A percentile compares a stretch with the other conserved stretches of the same genome.
Conservation (phyloP, 2,329 filamentous ascomycete genomes). For the Trichoderma sp. region DNA sequence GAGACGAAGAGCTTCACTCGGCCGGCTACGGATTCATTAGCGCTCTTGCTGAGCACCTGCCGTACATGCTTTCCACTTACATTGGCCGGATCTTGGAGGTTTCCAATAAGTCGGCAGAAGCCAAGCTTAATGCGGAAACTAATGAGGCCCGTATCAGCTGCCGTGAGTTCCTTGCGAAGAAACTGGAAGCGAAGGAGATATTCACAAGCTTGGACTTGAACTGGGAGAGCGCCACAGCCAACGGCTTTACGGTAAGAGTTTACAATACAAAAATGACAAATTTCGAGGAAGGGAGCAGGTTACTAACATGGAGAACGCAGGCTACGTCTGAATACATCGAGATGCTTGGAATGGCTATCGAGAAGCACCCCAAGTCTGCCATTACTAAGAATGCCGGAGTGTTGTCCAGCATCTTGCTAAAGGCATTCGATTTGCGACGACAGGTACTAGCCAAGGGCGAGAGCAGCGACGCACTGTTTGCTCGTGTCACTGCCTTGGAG, state of each 20-base stretch:
- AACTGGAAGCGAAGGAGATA: constrained; percentile 72
- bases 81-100: constrained; percentile 68
- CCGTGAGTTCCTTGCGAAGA: constrained; percentile 70
- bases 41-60: constrained; percentile 75
- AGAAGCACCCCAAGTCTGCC: constrained; percentile 71
- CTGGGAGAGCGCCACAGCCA: constrained; percentile 62
- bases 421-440: constrained; percentile 63
- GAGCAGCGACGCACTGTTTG: constrained; percentile 40
- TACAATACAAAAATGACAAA: background rate
- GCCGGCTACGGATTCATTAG: constrained; percentile 78
- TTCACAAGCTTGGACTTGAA: constrained; percentile 70
- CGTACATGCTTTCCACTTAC: constrained; percentile 82
- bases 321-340: constrained; percentile 67
- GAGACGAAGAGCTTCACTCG: constrained; percentile 68
- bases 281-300: background rate
- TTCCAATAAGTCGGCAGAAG: constrained; percentile 68
- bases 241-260: constrained; percentile 58
- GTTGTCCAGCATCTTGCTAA: constrained; percentile 63
- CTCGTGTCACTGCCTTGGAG: constrained; percentile 60
- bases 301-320: constrained; percentile 36
- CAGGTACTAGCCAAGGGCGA: constrained; percentile 49
- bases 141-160: constrained; percentile 65
- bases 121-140: constrained; percentile 58
- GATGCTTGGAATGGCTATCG: constrained; percentile 67
- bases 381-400: constrained; percentile 71